Percentiles rank a stretch among this genome's conserved stretches.
These are phyloP conservation scores for Phtheirospermum japonicum DNA, from an alignment of 257 asterid species.

Conservation along the genomic window DNA sequence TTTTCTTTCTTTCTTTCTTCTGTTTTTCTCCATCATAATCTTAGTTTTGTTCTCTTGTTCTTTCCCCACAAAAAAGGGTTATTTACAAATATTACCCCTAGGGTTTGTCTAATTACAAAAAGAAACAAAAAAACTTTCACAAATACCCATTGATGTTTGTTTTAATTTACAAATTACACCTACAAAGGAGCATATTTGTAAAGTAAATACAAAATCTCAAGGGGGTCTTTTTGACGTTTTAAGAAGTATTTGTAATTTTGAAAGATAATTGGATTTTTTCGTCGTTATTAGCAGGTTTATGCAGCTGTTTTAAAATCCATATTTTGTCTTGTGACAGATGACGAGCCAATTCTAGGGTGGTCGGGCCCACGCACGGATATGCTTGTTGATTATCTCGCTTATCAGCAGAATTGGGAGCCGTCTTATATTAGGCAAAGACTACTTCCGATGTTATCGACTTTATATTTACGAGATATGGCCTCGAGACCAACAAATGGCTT, in stretches of 20 bases:
- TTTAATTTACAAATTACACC: not conserved
- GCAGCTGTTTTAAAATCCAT: not conserved
- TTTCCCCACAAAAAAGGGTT: not conserved
- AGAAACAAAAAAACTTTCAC: not conserved
- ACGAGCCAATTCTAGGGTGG: conserved; percentile 51
- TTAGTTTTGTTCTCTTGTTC: not conserved
- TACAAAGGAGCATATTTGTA: not conserved
- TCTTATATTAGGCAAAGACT: conserved; percentile 74
- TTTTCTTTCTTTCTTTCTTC: not conserved
- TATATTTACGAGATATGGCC: conserved; percentile 64
- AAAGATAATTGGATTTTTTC: too few species aligned
- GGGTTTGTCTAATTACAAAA: not conserved
- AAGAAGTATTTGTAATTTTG: too few species aligned
- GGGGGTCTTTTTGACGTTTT: not conserved
- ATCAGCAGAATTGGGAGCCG: conserved; percentile 85
- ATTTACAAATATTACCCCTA: not conserved
- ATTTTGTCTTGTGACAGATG: conserved; percentile 47
- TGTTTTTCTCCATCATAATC: not conserved
- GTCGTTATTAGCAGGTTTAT: not conserved
- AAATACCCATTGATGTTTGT: not conserved
- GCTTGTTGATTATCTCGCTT: conserved; percentile 70
- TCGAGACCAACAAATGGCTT: conserved; percentile 43
- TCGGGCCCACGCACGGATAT: conserved; percentile 56
- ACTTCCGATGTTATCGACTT: conserved; percentile 78
- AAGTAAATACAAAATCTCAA: not conserved